phyloP scores from a whole-genome alignment of 352 stramenopile genomes.

The Globisporangium abappressorium region DNA sequence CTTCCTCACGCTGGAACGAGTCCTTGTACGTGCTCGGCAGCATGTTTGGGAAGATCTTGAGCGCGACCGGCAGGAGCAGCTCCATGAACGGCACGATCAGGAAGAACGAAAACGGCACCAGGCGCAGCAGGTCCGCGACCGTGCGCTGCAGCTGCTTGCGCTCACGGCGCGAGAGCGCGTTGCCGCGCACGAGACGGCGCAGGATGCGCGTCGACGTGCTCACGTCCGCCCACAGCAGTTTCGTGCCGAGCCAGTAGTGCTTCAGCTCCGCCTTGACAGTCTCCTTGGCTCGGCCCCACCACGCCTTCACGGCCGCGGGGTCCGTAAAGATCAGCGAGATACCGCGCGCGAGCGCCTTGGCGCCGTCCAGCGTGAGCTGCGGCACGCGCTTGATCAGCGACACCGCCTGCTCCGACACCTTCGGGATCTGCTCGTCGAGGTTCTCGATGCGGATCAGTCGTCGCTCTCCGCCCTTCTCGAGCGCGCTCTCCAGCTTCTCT shows the following conservation, averaged over 20 bases:
- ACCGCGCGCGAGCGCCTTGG: slow-evolving; percentile 54
- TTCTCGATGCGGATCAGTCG: slow-evolving; percentile 78
- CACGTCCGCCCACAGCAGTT: slow-evolving; percentile 95
- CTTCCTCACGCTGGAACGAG: slow-evolving; percentile 96
- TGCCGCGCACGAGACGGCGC: slow-evolving; percentile 88
- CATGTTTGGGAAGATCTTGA: slow-evolving; percentile 99
- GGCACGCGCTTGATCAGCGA: slow-evolving; percentile 69
- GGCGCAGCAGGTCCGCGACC: slow-evolving; percentile 94
- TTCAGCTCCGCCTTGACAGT: slow-evolving; percentile 89
- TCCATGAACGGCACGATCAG: slow-evolving; percentile 99
- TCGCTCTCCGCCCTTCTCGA: slow-evolving; percentile 78
- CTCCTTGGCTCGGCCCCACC: slow-evolving; percentile 66
- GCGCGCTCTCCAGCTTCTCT: slow-evolving; percentile 69
- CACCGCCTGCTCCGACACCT: slow-evolving; percentile 64
- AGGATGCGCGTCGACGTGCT: slow-evolving; percentile 94
- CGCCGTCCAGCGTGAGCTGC: slow-evolving; percentile 49
- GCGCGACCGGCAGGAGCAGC: slow-evolving; percentile 94
- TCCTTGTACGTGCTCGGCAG: slow-evolving; percentile 97
- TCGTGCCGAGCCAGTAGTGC: slow-evolving; percentile 97
- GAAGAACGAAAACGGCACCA: slow-evolving; percentile 98
- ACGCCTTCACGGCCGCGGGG: slow-evolving; percentile 58
- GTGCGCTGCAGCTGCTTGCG: slow-evolving; percentile 96
- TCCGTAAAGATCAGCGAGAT: slow-evolving; percentile 64
- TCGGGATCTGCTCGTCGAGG: slow-evolving; percentile 72
- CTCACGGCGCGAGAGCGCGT: slow-evolving; percentile 93